Evolutionary conservation across 2,329 filamentous ascomycete genomes (phyloP).

Genomic region (Colletotrichum phormii): DNA sequence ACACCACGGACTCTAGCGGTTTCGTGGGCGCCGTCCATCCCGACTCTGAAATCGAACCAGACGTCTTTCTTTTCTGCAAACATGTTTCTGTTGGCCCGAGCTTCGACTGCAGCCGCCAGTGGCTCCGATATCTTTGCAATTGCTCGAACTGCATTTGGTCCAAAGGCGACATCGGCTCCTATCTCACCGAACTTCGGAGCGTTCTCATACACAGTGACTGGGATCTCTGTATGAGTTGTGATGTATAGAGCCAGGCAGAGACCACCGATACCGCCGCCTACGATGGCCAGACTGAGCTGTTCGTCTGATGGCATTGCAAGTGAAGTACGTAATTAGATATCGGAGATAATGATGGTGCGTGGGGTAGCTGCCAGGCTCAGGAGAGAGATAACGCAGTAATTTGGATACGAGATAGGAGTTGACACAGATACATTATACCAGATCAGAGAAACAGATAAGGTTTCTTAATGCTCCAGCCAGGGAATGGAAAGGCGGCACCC

Average conservation of each 20-base stretch:
- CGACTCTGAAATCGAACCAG: constrained; percentile 37
- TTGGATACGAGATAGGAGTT: too few species aligned
- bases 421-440: too few species aligned
- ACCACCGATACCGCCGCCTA: constrained; percentile 64
- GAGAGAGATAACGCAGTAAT: too few species aligned
- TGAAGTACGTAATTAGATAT: too few species aligned
- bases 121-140: constrained; percentile 48
- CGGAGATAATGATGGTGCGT: too few species aligned
- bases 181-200: too few species aligned
- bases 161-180: constrained; percentile 63
- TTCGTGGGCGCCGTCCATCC: constrained; percentile 21
- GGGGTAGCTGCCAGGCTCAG: too few species aligned
- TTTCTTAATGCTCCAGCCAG: too few species aligned
- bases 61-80: constrained; percentile 26
- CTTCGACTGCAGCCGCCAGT: constrained; percentile 46
- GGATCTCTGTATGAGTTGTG: constrained; percentile 49
- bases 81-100: constrained; percentile 32
- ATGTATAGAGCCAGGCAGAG: constrained; percentile 59
- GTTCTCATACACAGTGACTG: constrained; percentile 44
- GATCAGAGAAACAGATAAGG: too few species aligned
- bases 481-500: not conserved
- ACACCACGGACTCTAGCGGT: constrained; percentile 4
- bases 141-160: constrained; percentile 60
- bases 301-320: too few species aligned
- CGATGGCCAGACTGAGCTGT: constrained; percentile 51